Conservation (phyloP, 768 basidiomycete species). For the Chalciporus piperatus region DNA sequence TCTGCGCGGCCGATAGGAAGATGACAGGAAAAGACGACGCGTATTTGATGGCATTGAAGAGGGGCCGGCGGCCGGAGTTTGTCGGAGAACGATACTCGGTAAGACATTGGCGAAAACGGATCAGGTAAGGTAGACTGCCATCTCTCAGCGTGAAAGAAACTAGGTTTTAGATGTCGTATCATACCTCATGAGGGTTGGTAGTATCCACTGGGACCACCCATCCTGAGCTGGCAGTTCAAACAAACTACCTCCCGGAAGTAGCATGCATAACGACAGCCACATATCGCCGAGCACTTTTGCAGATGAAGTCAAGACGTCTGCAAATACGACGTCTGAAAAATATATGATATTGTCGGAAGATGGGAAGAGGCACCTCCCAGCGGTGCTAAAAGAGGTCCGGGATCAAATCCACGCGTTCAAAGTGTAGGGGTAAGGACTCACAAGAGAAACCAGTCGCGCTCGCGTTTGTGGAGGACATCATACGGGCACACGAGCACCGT, state of each 20-base stretch:
- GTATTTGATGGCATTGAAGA: constrained; percentile 94
- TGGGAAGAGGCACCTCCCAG: constrained; percentile 75
- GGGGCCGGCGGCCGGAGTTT: constrained; percentile 66
- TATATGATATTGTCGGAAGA: constrained; percentile 58
- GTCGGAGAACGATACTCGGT: constrained; percentile 69
- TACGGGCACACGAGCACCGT: constrained; percentile 65
- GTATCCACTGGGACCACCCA: constrained; percentile 68
- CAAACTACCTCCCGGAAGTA: constrained; percentile 81
- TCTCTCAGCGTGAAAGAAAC: constrained; percentile 2
- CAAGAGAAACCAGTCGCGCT: constrained; percentile 78
- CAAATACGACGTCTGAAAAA: constrained; percentile 91
- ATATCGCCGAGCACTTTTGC: constrained; percentile 95
- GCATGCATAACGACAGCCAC: constrained; percentile 85
- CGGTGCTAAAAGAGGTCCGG: constrained; percentile 44
- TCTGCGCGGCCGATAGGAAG: constrained; percentile 87
- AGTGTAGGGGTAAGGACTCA: constrained; percentile 42
- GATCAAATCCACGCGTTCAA: not conserved
- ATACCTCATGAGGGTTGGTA: constrained; percentile 87
- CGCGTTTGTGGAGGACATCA: constrained; percentile 60
- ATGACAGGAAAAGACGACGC: constrained; percentile 97
- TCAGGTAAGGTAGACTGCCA: constrained; percentile 74
- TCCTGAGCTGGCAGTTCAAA: constrained; percentile 58
- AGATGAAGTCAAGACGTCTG: constrained; percentile 94
- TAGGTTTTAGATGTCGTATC: constrained; percentile 10
- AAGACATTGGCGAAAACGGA: constrained; percentile 93